Base-by-base conservation (phyloP, 2,329 filamentous ascomycete genomes). In the Periconia macrospinosa region DNA sequence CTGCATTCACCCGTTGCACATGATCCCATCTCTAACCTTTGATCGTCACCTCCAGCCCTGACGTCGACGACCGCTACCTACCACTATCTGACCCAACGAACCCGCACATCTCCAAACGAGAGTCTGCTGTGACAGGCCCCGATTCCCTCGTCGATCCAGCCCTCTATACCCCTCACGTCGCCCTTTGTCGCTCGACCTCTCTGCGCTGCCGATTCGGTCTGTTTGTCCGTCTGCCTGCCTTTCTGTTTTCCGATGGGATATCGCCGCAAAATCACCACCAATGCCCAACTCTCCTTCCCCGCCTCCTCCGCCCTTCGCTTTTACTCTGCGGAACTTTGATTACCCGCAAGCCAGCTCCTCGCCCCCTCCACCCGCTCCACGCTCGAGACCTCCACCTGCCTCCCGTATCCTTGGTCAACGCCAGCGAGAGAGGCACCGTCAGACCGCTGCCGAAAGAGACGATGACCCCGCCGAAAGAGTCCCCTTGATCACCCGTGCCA, bases 261-360 rank as follows among this genome's bases (percentile, higher is more conserved):
- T 27, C 23, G 23, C 33, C 33, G 11, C 33, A 37, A 37, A 61
- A 59, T 62, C 65, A 61, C 63, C 66, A 66, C 52, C 57, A 35
- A 71, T 71, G 67, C 66, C 69, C 47, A 52, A 45, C 19, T 46
- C 40, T 46, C 60, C 66, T 37, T 63, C 69, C 27, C 62, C 69
- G 41, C 65, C 64, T 20, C 59, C 66, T 30, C 49, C 63, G n/a
- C 54, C 53, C 46, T 69, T 68, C 49, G 55, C 69, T 50, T 72
- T 69, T 61, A 69, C 69, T 35, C 68, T 69, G 35, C 75, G 74
- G 56, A 69, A 67, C 60, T 78, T 78, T 64, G 78, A 80, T 65
- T 73, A 74, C 49, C 78, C 78, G 19, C 75, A 76, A 43, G 77
- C 78, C 41, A 71, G 68, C n/a, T 54, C 65, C 7, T 68, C 70